These are phyloP conservation scores for Bacterosira constricta DNA, from an alignment of 108 stramenopile genomes.

Conservation along the genomic window DNA sequence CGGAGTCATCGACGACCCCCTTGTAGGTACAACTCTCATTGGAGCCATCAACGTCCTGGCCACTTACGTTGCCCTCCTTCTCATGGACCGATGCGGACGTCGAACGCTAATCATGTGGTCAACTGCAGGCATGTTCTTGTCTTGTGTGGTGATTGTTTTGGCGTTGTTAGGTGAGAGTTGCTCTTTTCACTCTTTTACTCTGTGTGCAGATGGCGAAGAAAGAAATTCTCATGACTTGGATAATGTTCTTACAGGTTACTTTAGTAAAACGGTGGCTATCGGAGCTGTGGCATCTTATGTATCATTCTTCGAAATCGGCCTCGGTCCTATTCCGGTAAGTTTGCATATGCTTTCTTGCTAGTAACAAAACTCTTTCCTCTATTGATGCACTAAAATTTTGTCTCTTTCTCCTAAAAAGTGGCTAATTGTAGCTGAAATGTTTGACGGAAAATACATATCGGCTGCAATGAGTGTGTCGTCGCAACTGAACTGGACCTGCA, in stretches of 20 bases:
- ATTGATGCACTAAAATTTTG: too few species aligned
- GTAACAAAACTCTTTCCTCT: slow-evolving; percentile 25
- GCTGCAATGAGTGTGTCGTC: slow-evolving; percentile 78
- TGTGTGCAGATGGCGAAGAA: too few species aligned
- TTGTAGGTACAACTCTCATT: slow-evolving; percentile 90
- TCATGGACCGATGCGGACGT: slow-evolving; percentile 92
- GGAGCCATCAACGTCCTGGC: slow-evolving; percentile 94
- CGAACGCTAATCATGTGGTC: slow-evolving; percentile 90
- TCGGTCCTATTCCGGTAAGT: slow-evolving; percentile 92
- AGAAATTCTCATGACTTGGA: too few species aligned
- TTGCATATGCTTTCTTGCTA: too few species aligned
- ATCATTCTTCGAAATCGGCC: slow-evolving; percentile 93
- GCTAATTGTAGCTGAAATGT: slow-evolving; percentile 92
- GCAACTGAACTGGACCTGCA: slow-evolving; percentile 94
- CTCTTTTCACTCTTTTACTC: too few species aligned
- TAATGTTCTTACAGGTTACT: slow-evolving; percentile 55
- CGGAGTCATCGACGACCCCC: slow-evolving; percentile 90
- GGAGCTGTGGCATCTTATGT: slow-evolving; percentile 88
- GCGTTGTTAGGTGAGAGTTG: too few species aligned
- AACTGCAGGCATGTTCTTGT: slow-evolving; percentile 80
- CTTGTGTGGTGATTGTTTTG: slow-evolving; percentile 69
- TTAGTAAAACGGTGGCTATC: slow-evolving; percentile 74
- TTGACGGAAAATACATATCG: slow-evolving; percentile 92
- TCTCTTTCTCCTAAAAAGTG: too few species aligned
- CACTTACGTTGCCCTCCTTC: slow-evolving; percentile 87